Percentiles rank a stretch among this genome's conserved stretches.
Conservation (phyloP, 1,284 basidiomycete species). For the Farysia itapuensis region DNA sequence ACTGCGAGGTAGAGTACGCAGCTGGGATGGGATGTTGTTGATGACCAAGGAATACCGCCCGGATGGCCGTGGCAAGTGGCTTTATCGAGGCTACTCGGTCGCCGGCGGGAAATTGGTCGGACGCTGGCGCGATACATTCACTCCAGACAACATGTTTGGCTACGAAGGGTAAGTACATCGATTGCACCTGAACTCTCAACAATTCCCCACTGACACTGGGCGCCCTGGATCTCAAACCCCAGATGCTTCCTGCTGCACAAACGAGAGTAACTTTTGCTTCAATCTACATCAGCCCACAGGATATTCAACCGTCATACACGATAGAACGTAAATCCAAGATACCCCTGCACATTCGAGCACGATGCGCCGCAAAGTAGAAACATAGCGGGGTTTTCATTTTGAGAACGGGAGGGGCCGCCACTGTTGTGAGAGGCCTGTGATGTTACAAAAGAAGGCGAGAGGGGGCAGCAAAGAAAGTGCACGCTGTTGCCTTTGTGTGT, state of each 20-base stretch:
- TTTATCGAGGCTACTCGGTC: slow-evolving; percentile 63
- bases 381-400: too few species aligned
- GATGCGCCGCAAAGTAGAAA: too few species aligned
- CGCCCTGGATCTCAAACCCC: neutral
- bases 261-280: too few species aligned
- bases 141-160: slow-evolving; percentile 56
- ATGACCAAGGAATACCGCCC: slow-evolving; percentile 65
- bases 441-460: neutral
- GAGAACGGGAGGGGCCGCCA: too few species aligned
- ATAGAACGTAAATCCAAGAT: too few species aligned
- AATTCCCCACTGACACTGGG: neutral
- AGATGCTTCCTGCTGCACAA: slow-evolving; percentile 34
- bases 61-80: slow-evolving; percentile 64
- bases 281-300: too few species aligned
- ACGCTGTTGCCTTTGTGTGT: neutral
- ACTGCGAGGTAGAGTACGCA: slow-evolving; percentile 62
- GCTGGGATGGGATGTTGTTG: slow-evolving; percentile 65
- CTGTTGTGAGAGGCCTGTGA: too few species aligned
- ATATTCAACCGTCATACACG: too few species aligned
- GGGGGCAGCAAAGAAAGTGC: too few species aligned
- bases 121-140: slow-evolving; percentile 61
- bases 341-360: too few species aligned
- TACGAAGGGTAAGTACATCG: slow-evolving; percentile 53
- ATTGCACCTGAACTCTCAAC: neutral
- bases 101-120: slow-evolving; percentile 54